Evolutionary conservation across 352 stramenopile genomes (phyloP).

Genomic region (Phytopythium aichiense): DNA sequence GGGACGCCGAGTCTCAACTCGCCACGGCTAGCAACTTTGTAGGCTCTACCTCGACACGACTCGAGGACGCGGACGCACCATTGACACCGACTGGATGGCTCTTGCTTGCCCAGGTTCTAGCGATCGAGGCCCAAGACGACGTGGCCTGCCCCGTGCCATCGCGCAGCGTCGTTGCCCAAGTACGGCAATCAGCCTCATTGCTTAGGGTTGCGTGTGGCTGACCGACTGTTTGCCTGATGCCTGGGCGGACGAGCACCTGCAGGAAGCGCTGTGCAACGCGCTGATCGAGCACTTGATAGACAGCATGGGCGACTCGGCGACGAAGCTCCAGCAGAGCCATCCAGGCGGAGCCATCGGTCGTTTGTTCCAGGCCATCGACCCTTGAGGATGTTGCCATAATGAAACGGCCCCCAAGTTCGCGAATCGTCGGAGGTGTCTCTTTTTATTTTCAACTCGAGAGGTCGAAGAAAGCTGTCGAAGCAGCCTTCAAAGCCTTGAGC

Average conservation of each 20-base stretch:
- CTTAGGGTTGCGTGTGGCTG: too few species aligned
- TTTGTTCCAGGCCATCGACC: neutral
- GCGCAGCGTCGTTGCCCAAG: conserved; percentile 76
- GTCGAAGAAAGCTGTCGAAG: neutral
- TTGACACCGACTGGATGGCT: neutral
- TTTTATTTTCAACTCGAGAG: neutral
- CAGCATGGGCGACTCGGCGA: conserved; percentile 18
- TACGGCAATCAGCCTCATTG: conserved; percentile 7
- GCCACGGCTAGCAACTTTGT: conserved; percentile 33
- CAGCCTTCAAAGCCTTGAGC: neutral
- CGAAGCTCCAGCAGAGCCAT: conserved; percentile 51
- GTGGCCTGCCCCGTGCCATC: conserved; percentile 55
- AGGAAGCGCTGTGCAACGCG: conserved; percentile 76
- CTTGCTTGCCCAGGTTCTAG: conserved; percentile 23
- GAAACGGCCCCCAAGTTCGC: neutral
- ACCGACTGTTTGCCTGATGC: neutral
- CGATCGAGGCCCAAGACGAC: conserved; percentile 45
- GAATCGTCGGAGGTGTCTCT: neutral
- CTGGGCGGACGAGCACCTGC: neutral
- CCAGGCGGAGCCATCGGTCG: conserved; percentile 64
- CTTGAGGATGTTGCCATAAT: neutral
- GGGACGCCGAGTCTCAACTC: conserved; percentile 32
- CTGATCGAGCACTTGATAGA: conserved; percentile 61
- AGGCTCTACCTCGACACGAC: neutral
- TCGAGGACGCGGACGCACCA: too few species aligned